Percentiles rank a stretch among this genome's conserved stretches.
phyloP scores from a whole-genome alignment of 2,329 filamentous ascomycete genomes.

The Epicoccum sorghinum region DNA sequence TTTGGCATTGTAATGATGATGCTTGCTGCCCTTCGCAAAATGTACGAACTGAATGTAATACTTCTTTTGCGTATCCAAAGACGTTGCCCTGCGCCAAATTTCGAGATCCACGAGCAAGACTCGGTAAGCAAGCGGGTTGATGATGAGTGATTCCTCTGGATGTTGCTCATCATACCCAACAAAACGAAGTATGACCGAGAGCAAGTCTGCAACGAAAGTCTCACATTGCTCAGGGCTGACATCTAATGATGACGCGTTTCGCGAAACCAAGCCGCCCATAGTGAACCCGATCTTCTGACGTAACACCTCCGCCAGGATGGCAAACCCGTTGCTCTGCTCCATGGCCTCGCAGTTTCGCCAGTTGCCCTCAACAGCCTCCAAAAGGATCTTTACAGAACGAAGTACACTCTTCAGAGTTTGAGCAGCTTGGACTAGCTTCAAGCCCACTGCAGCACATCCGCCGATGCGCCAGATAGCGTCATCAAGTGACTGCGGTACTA shows the following conservation, averaged over 20 bases:
- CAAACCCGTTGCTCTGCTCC: conserved; percentile 94
- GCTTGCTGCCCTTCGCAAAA: conserved; percentile 88
- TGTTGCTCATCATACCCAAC: conserved; percentile 84
- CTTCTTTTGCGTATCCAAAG: conserved; percentile 76
- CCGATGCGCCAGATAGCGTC: conserved; percentile 91
- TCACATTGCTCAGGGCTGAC: conserved; percentile 53
- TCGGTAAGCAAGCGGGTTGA: conserved; percentile 93
- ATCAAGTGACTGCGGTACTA: conserved; percentile 82
- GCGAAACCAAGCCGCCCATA: conserved; percentile 55
- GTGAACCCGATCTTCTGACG: conserved; percentile 76
- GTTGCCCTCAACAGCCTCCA: conserved; percentile 83
- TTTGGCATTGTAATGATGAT: conserved; percentile 89
- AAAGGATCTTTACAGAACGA: conserved; percentile 80
- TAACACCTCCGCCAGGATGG: conserved; percentile 81
- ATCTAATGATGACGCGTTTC: conserved; percentile 48
- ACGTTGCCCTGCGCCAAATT: conserved; percentile 80
- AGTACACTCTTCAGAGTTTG: conserved; percentile 72
- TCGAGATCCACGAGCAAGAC: conserved; percentile 91
- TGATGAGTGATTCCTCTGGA: conserved; percentile 87
- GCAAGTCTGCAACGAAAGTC: conserved; percentile 63
- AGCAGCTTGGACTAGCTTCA: conserved; percentile 84
- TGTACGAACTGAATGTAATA: conserved; percentile 93
- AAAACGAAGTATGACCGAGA: conserved; percentile 81
- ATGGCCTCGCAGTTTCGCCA: conserved; percentile 99
- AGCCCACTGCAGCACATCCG: conserved; percentile 83